phyloP scores from a whole-genome alignment of 1,284 basidiomycete genomes.

The Cystobasidium pallidum region DNA sequence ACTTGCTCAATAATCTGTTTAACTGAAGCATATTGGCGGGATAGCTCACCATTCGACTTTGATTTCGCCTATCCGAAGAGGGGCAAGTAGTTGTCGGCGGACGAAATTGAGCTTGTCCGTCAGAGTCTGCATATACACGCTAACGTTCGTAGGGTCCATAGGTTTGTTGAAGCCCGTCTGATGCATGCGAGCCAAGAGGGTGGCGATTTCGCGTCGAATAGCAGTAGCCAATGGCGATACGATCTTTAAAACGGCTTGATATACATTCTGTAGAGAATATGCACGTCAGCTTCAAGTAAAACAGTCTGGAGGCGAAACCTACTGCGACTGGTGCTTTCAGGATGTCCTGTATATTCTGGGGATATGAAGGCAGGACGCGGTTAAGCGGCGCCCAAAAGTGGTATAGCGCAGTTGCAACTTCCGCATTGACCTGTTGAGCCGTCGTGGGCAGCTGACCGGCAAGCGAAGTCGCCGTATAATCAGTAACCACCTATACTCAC shows the following conservation, averaged over 20 bases:
- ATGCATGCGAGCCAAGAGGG: slow-evolving; percentile 78
- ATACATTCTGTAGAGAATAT: slow-evolving; percentile 62
- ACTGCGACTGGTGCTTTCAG: slow-evolving; percentile 70
- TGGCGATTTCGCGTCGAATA: slow-evolving; percentile 74
- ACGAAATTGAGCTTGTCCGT: slow-evolving; percentile 80
- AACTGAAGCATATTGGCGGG: not conserved
- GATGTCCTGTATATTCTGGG: slow-evolving; percentile 65
- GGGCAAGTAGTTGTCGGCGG: slow-evolving; percentile 71
- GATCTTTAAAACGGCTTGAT: slow-evolving; percentile 65
- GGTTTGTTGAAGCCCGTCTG: slow-evolving; percentile 75
- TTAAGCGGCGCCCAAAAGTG: slow-evolving; percentile 73
- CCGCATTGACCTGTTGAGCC: slow-evolving; percentile 74
- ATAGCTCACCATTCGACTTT: slow-evolving; percentile 69
- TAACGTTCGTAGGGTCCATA: slow-evolving; percentile 66
- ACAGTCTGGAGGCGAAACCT: slow-evolving; percentile 50
- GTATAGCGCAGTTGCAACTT: slow-evolving; percentile 75
- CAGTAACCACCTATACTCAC: slow-evolving; percentile 67
- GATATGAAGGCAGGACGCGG: slow-evolving; percentile 71
- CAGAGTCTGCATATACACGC: slow-evolving; percentile 85
- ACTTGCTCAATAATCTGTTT: slow-evolving; percentile 28
- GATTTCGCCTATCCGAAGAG: slow-evolving; percentile 71
- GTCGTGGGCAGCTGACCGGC: slow-evolving; percentile 75
- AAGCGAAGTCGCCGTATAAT: slow-evolving; percentile 74
- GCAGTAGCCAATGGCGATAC: slow-evolving; percentile 71
- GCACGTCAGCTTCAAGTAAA: not conserved